phyloP scores from a whole-genome alignment of 495 filamentous ascomycete species.

The Jackrogersella multiformis region DNA sequence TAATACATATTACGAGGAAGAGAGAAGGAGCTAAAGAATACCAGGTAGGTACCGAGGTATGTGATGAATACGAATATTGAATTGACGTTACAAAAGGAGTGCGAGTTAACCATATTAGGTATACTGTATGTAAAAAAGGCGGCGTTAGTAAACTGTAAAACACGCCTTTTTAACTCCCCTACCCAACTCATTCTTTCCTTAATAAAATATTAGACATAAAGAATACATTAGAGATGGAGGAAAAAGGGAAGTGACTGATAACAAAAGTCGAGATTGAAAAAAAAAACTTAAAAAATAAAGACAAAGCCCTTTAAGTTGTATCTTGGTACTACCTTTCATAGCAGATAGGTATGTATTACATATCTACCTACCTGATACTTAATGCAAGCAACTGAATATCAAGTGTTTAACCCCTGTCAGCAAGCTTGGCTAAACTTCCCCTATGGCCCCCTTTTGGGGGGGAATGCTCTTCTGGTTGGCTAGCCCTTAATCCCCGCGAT shows the following conservation, averaged over 20 bases:
- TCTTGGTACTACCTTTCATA: too few species aligned
- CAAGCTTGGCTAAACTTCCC: constrained; percentile 28
- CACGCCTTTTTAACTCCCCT: not conserved
- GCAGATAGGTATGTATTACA: too few species aligned
- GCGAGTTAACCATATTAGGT: constrained; percentile 7
- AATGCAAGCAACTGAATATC: not conserved
- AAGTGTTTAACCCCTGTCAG: constrained; percentile 24
- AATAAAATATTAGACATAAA: too few species aligned
- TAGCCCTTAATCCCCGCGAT: constrained; percentile 29
- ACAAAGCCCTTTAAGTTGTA: too few species aligned
- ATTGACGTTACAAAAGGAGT: constrained; percentile 13
- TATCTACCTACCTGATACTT: too few species aligned
- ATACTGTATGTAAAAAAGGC: not conserved
- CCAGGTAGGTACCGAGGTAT: not conserved
- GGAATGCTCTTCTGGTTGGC: constrained; percentile 16
- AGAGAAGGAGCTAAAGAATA: not conserved
- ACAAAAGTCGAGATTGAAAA: too few species aligned
- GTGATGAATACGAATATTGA: constrained; percentile 10
- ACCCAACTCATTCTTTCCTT: not conserved
- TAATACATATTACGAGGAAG: too few species aligned
- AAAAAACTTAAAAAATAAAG: too few species aligned
- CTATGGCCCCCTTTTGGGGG: constrained; percentile 9
- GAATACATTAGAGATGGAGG: too few species aligned
- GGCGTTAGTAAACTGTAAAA: not conserved
- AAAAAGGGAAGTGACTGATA: too few species aligned